Percentiles rank a stretch among this genome's conserved stretches.
Conservation (phyloP, 305 asterid genomes). For the Salvia sclarea region DNA sequence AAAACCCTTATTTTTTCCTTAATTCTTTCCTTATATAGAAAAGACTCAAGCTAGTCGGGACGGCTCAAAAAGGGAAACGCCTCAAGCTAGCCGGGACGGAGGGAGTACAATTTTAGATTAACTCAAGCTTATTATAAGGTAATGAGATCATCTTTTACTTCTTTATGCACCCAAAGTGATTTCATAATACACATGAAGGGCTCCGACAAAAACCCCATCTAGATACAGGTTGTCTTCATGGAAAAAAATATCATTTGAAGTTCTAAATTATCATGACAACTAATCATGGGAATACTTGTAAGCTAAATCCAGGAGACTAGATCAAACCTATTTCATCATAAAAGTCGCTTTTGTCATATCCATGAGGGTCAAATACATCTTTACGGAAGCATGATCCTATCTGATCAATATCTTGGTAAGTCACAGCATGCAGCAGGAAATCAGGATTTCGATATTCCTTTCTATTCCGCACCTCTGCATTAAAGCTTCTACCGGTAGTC, state of each 20-base stretch:
- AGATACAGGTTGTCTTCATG: background rate
- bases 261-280: constrained; percentile 15
- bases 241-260: background rate
- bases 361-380: constrained; percentile 96
- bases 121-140: background rate
- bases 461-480: constrained; percentile 87
- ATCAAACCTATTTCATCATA: constrained; percentile 82
- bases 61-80: too few relatives aligned
- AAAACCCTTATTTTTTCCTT: too few relatives aligned
- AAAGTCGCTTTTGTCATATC: constrained; percentile 88
- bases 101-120: background rate
- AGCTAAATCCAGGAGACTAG: constrained; percentile 23
- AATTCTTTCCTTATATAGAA: too few relatives aligned
- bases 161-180: background rate
- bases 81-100: too few relatives aligned
- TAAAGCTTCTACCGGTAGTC: constrained; percentile 78
- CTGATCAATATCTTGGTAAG: constrained; percentile 89
- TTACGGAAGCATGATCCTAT: constrained; percentile 91
- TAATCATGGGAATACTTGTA: constrained; percentile 13
- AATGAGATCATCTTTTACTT: background rate
- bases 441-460: constrained; percentile 96
- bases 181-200: background rate
- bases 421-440: constrained; percentile 90
- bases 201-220: background rate
- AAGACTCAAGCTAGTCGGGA: too few relatives aligned